phyloP scores from a whole-genome alignment of 495 filamentous ascomycete species.

The Pseudevernia furfuracea region DNA sequence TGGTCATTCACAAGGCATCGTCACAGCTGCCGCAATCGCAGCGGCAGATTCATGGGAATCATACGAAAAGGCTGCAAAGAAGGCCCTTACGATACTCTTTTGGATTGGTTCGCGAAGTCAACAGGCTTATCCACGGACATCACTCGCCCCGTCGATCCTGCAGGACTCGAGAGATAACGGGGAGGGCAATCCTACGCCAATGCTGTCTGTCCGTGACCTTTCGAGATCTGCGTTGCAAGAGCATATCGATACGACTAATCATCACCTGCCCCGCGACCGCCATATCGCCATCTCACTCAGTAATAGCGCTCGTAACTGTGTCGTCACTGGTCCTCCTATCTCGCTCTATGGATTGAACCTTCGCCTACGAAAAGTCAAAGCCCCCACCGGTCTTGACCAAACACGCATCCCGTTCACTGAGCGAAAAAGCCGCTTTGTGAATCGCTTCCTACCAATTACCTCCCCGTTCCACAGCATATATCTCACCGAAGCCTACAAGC shows the following conservation, averaged over 20 bases:
- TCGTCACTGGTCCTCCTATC: slow-evolving; percentile 91
- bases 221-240: slow-evolving; percentile 76
- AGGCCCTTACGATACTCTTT: slow-evolving; percentile 89
- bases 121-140: slow-evolving; percentile 91
- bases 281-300: slow-evolving; percentile 93
- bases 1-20: slow-evolving; percentile 93
- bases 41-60: slow-evolving; percentile 83
- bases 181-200: slow-evolving; percentile 89
- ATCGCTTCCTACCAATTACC: slow-evolving; percentile 94
- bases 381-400: slow-evolving; percentile 92
- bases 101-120: slow-evolving; percentile 99
- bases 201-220: slow-evolving; percentile 94
- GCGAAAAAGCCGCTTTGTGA: slow-evolving; percentile 91
- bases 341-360: slow-evolving; percentile 94
- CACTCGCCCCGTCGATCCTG: slow-evolving; percentile 81
- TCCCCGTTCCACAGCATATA: slow-evolving; percentile 97
- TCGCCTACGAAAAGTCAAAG: slow-evolving; percentile 90
- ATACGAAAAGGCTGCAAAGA: slow-evolving; percentile 66
- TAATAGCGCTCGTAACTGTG: slow-evolving; percentile 94
- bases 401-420: slow-evolving; percentile 89
- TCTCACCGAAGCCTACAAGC: slow-evolving; percentile 65
- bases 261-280: slow-evolving; percentile 83
- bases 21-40: slow-evolving; percentile 88
- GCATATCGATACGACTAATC: slow-evolving; percentile 91
- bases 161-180: slow-evolving; percentile 91